Conservation (phyloP, 1,139 yeast genomes). For the Candida gigantensis region DNA sequence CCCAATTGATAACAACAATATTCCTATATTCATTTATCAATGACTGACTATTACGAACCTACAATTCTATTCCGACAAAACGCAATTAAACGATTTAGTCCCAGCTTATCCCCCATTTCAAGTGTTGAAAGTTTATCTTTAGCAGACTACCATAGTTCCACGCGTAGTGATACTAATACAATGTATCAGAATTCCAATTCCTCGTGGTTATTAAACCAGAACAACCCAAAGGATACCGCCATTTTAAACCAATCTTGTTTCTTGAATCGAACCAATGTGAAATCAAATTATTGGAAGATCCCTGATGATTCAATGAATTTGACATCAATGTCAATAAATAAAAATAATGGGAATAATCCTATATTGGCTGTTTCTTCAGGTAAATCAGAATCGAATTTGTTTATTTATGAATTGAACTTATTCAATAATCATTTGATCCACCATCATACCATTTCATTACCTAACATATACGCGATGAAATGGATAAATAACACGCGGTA, state of each 20-base stretch:
- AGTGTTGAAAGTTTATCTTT: constrained; percentile 23
- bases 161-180: not conserved
- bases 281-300: constrained; percentile 70
- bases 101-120: constrained; percentile 30
- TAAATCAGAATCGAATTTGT: constrained; percentile 53
- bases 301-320: constrained; percentile 61
- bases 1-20: too few relatives aligned
- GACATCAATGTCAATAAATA: constrained; percentile 48
- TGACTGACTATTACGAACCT: constrained; percentile 46
- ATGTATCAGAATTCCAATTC: constrained; percentile 5
- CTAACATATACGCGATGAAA: constrained; percentile 62
- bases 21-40: too few relatives aligned
- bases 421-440: constrained; percentile 56
- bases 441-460: constrained; percentile 71
- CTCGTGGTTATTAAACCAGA: constrained; percentile 29
- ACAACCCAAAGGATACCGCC: constrained; percentile 31
- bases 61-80: constrained; percentile 46
- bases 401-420: constrained; percentile 59
- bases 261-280: constrained; percentile 43
- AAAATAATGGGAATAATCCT: constrained; percentile 31
- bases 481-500: constrained; percentile 51
- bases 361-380: constrained; percentile 69
- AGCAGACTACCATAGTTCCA: not conserved
- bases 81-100: constrained; percentile 39
- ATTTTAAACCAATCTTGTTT: constrained; percentile 44